Evolutionary conservation across 1,139 yeast genomes (phyloP).

Genomic region (Kazachstania sp.): DNA sequence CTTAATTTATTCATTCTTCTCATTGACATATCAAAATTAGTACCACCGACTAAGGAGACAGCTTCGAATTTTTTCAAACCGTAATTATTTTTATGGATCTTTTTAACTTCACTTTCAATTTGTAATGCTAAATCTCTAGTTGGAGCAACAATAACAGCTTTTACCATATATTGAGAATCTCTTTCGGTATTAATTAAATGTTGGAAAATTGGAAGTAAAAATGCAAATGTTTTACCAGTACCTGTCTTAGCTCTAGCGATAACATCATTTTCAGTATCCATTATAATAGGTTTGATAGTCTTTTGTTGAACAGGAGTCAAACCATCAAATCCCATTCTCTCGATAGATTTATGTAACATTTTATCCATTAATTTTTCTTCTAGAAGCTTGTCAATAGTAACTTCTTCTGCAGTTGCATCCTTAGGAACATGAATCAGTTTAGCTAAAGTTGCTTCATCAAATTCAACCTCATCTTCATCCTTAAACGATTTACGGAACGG

Average conservation of each 20-base stretch:
- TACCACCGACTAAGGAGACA: constrained; percentile 45
- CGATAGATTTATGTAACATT: constrained; percentile 32
- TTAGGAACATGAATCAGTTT: constrained; percentile 17
- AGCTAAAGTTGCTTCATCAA: constrained; percentile 11
- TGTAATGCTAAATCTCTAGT: constrained; percentile 90
- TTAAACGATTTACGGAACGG: not conserved
- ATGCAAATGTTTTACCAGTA: constrained; percentile 90
- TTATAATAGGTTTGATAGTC: constrained; percentile 58
- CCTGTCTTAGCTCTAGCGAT: constrained; percentile 92
- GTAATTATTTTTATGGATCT: constrained; percentile 31
- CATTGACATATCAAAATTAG: constrained; percentile 35
- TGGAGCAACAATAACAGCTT: constrained; percentile 72
- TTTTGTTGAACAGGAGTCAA: constrained; percentile 77
- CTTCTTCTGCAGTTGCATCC: constrained; percentile 12
- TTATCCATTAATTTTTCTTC: constrained; percentile 22
- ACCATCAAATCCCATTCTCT: constrained; percentile 37
- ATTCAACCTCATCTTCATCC: constrained; percentile 10
- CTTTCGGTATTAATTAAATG: constrained; percentile 35
- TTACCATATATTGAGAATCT: constrained; percentile 31
- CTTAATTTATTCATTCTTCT: constrained; percentile 26
- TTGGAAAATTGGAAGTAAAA: constrained; percentile 70
- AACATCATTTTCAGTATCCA: constrained; percentile 46
- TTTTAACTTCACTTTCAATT: constrained; percentile 58
- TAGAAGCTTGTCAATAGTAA: constrained; percentile 21
- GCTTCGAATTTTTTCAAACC: constrained; percentile 32